Evolutionary conservation across 23 red algal species (phyloP), one percentile per base, ranked within the genome.

Genomic region (Cyanidioschyzon merolae): DNA sequence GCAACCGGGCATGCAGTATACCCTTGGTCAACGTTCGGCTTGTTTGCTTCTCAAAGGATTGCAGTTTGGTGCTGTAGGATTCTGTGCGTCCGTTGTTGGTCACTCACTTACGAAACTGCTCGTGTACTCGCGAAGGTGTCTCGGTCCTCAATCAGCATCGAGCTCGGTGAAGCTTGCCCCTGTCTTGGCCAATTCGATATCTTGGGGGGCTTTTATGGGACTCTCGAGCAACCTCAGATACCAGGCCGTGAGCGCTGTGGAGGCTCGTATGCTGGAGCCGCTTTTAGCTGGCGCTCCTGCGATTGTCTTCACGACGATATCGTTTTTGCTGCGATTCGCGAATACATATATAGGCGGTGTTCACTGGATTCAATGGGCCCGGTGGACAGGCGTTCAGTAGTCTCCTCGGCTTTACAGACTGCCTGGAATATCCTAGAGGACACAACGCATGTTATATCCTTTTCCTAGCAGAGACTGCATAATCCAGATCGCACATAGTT

Each of bases 21-120:
- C 68, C 39, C 35, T 79, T 31, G 32, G 26, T 34, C 79, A 90
- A 50, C 51, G 92, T 45, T 40, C 79, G 68, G 77, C 54, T 2
- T 77, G 51, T 0, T 85, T 90, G 38, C 2, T 83, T 38, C 83
- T 41, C 37, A 96, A 96, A 74, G 88, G 82, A 30, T 67, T 80
- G 27, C 92, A 96, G 85, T 96, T 96, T 79, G 92, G 80, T 68
- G 37, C 76, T 31, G 79, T 89, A 2, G 92, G 92, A 1, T 89
- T 96, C 41, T 40, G 67, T 2, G 87, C 92, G 32, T 96, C 92
- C 1, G 80, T 90, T 45, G 50, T 90, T 0, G 92, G 92, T 57
- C 92, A 96, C 75, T 83, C 80, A 1, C 40, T 82, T 2, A 96
- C 92, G 12, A 96, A 76, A 38, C 63, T 68, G 39, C 74, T 96